Conservation (phyloP, 192 early-diverging fungal species). For the Coemansia sp. region DNA sequence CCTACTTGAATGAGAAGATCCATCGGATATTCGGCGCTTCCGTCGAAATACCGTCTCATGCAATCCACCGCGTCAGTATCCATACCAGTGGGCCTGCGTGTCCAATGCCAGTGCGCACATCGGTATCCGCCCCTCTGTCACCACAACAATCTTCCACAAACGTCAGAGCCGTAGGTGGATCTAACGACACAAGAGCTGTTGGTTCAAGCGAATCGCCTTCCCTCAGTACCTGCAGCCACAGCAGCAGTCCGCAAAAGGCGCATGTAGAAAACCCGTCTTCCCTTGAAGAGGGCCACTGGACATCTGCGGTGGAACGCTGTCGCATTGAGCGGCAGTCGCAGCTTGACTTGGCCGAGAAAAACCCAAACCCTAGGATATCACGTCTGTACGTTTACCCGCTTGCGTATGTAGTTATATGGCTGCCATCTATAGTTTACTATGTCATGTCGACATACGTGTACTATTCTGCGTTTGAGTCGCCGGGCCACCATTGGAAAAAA, state of each 20-base stretch:
- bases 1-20: conserved; percentile 14
- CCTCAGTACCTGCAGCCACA: not conserved
- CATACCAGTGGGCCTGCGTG: not conserved
- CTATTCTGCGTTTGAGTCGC: conserved; percentile 21
- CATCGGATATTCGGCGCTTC: conserved; percentile 13
- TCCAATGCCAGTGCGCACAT: not conserved
- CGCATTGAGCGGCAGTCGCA: conserved; percentile 10
- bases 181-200: too few relatives aligned
- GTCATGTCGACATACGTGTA: conserved; percentile 39
- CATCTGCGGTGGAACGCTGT: conserved; percentile 17
- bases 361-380: conserved; percentile 13
- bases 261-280: conserved; percentile 11
- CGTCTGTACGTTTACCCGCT: conserved; percentile 51
- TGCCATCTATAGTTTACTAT: conserved; percentile 34
- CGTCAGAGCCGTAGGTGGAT: not conserved
- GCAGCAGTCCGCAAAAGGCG: not conserved
- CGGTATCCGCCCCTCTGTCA: not conserved
- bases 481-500: conserved; percentile 2
- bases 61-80: conserved; percentile 22
- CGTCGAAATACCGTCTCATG: conserved; percentile 1
- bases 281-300: conserved; percentile 26
- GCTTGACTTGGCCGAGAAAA: not conserved
- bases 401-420: conserved; percentile 30
- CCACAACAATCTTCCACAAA: not conserved
- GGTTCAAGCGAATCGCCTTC: not conserved